phyloP scores from a whole-genome alignment of 305 asterid genomes.

The Fraxinus nigra region DNA sequence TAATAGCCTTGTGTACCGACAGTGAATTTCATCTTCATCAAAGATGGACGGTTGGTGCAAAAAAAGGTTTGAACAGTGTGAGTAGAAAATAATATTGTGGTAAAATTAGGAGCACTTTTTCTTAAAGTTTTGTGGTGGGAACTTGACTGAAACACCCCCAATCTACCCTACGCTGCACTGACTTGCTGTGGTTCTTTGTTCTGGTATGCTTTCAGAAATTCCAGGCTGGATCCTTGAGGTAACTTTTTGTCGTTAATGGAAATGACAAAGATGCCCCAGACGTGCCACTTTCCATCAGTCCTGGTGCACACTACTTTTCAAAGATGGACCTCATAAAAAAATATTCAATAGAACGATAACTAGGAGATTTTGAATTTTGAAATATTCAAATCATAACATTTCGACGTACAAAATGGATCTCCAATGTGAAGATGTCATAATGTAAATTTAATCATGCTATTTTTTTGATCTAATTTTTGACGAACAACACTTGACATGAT shows the following conservation, averaged over 20 bases:
- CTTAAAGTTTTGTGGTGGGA: slow-evolving; percentile 4
- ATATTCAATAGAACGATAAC: not conserved
- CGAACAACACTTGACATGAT: too few species aligned
- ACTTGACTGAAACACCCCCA: not conserved
- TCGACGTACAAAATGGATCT: too few species aligned
- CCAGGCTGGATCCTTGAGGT: slow-evolving; percentile 47
- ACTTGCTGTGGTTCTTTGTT: slow-evolving; percentile 5
- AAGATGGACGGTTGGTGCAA: slow-evolving; percentile 33
- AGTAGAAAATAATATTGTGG: not conserved
- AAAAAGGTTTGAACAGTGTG: slow-evolving; percentile 30
- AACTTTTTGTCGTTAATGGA: slow-evolving; percentile 30
- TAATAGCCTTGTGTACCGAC: slow-evolving; percentile 59
- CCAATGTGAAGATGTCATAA: too few species aligned
- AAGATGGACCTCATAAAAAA: not conserved
- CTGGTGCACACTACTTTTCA: not conserved
- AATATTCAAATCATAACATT: not conserved
- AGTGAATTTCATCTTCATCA: slow-evolving; percentile 16
- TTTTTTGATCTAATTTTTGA: too few species aligned
- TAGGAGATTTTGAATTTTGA: not conserved
- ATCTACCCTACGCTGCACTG: not conserved
- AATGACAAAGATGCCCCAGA: slow-evolving; percentile 25
- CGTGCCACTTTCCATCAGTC: not conserved
- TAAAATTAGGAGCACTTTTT: not conserved
- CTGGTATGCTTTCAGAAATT: slow-evolving; percentile 32
- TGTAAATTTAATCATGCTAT: too few species aligned